These are phyloP conservation scores for Erigeron philadelphicus DNA, from an alignment of 140 eudicot genomes.

Conservation along the genomic window DNA sequence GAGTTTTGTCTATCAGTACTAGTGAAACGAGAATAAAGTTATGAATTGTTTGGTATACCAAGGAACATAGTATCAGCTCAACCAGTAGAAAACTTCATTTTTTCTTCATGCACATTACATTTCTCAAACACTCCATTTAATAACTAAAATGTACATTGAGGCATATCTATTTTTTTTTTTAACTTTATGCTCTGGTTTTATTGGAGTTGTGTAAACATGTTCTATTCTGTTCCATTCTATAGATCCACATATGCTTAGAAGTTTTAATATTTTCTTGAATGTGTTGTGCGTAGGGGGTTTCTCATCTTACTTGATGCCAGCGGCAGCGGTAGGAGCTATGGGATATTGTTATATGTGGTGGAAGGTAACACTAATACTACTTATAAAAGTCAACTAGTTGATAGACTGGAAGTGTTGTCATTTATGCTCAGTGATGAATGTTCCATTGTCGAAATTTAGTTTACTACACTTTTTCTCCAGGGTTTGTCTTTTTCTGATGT, in stretches of 20 bases:
- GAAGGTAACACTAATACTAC: constrained; percentile 46
- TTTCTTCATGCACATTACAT: background rate
- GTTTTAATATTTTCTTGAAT: constrained; percentile 9
- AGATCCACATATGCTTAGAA: background rate
- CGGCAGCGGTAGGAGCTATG: constrained; percentile 92
- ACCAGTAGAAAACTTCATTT: background rate
- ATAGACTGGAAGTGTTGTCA: background rate
- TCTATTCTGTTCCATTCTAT: background rate
- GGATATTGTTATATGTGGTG: constrained; percentile 97
- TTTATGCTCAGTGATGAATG: constrained; percentile 5
- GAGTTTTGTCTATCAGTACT: too few species aligned
- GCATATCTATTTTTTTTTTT: background rate
- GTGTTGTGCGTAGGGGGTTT: constrained; percentile 38
- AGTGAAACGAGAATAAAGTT: too few species aligned
- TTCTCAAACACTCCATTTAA: background rate
- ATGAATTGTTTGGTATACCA: too few species aligned
- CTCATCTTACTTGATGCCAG: constrained; percentile 79
- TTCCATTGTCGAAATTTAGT: background rate
- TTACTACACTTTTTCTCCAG: constrained; percentile 31
- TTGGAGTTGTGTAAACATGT: background rate
- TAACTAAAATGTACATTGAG: background rate
- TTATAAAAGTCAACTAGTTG: constrained; percentile 1
- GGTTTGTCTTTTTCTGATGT: constrained; percentile 82
- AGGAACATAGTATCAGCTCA: too few species aligned
- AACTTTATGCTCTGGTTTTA: background rate